Conservation (phyloP, 352 stramenopile genomes). For the Globisporangium middletonii region DNA sequence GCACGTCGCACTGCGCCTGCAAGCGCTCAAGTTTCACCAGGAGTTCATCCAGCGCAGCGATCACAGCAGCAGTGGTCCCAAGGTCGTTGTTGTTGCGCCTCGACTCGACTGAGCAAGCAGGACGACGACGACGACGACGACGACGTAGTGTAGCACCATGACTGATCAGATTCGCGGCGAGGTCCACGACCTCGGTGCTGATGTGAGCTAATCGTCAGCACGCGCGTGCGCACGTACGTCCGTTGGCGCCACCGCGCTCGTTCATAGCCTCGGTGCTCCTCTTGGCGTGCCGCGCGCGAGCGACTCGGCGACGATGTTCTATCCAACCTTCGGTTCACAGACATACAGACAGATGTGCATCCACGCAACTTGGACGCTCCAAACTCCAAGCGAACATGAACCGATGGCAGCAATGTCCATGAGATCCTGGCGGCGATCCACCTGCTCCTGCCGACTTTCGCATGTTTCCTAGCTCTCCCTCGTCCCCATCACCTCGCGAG, state of each 20-base stretch:
- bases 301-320: too few relatives aligned
- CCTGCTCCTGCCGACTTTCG: neutral
- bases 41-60: constrained; percentile 28
- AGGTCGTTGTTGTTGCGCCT: neutral
- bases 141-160: neutral
- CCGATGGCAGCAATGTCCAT: too few relatives aligned
- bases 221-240: too few relatives aligned
- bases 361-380: too few relatives aligned
- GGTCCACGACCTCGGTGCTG: too few relatives aligned
- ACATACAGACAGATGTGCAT: too few relatives aligned
- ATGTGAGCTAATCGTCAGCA: too few relatives aligned
- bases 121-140: neutral
- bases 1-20: constrained; percentile 39
- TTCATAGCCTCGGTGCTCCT: too few relatives aligned
- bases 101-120: neutral
- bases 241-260: too few relatives aligned
- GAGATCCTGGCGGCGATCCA: neutral
- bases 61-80: neutral
- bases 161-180: neutral
- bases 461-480: neutral
- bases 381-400: too few relatives aligned
- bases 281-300: too few relatives aligned
- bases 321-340: too few relatives aligned
- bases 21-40: constrained; percentile 54
- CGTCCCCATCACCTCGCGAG: neutral